A percentile compares a stretch with the other conserved stretches of the same genome.
Conservation (phyloP, 148 eudicot species). For the Rhododendron vialii region DNA sequence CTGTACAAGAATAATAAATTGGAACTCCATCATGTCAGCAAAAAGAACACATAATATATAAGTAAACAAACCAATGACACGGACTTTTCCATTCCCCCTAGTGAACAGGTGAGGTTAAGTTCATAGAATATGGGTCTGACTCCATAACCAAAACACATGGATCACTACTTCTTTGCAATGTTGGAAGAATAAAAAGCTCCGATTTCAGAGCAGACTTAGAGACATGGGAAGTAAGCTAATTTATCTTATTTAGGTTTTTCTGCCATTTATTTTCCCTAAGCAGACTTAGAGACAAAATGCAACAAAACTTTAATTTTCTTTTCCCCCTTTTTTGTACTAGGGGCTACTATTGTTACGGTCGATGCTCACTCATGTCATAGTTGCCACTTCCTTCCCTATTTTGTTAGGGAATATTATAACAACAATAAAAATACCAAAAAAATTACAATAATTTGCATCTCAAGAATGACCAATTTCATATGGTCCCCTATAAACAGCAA, state of each 20-base stretch:
- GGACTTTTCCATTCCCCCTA: background rate
- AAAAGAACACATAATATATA: background rate
- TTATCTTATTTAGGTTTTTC: background rate
- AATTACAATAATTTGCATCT: background rate
- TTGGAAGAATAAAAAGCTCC: background rate
- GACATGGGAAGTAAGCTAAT: background rate
- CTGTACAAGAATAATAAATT: slow-evolving; percentile 36
- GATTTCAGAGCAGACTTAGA: background rate
- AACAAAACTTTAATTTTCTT: background rate
- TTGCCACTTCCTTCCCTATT: background rate
- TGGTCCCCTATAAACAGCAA: background rate
- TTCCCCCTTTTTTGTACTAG: background rate
- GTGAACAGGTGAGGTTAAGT: background rate
- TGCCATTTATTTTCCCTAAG: background rate
- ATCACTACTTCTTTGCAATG: background rate
- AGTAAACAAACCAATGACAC: background rate
- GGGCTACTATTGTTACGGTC: background rate
- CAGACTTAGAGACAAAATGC: background rate
- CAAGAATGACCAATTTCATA: background rate
- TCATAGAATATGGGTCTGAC: background rate
- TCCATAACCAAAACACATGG: background rate
- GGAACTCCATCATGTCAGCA: background rate
- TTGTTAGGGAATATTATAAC: background rate
- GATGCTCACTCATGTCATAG: background rate
- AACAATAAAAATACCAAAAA: background rate